A percentile compares a stretch with the other conserved stretches of the same genome.
These are phyloP conservation scores for Beauveria bassiana DNA, from an alignment of 2,329 filamentous ascomycete genomes.

Conservation along the genomic window DNA sequence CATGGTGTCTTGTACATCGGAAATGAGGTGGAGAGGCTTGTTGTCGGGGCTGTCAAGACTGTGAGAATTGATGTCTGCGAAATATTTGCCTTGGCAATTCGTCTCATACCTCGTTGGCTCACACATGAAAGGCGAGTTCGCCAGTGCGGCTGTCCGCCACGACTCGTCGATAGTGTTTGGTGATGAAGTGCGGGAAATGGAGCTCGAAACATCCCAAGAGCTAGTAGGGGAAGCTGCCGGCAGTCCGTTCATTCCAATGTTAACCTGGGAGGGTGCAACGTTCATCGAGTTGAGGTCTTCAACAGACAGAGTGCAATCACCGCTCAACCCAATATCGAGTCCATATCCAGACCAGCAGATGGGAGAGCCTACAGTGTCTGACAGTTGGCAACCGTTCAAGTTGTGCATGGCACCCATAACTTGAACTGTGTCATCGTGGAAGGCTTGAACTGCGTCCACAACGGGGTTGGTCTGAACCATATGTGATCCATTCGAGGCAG, in stretches of 20 bases:
- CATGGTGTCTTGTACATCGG: slow-evolving; percentile 3
- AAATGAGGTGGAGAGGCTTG: neutral
- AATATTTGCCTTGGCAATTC: neutral
- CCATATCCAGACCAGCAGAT: slow-evolving; percentile 43
- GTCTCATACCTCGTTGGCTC: slow-evolving; percentile 6
- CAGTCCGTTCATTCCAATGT: slow-evolving; percentile 44
- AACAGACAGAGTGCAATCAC: slow-evolving; percentile 36
- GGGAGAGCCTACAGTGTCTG: slow-evolving; percentile 31
- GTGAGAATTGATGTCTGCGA: slow-evolving; percentile 1
- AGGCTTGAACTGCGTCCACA: slow-evolving; percentile 40
- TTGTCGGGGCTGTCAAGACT: slow-evolving; percentile 1
- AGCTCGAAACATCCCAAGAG: slow-evolving; percentile 46
- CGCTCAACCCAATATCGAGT: slow-evolving; percentile 36
- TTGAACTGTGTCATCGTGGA: slow-evolving; percentile 31
- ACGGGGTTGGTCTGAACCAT: slow-evolving; percentile 42
- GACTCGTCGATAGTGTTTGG: slow-evolving; percentile 42
- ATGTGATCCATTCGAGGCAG: slow-evolving; percentile 42
- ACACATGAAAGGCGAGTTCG: neutral
- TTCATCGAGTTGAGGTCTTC: slow-evolving; percentile 39
- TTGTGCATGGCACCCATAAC: slow-evolving; percentile 29
- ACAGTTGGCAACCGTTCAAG: slow-evolving; percentile 3
- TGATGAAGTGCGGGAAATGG: slow-evolving; percentile 43
- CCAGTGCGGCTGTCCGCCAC: slow-evolving; percentile 27
- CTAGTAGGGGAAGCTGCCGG: slow-evolving; percentile 42
- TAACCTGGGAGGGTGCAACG: slow-evolving; percentile 49